A percentile compares a stretch with the other conserved stretches of the same genome.
phyloP scores from a whole-genome alignment of 2,329 filamentous ascomycete genomes.

The Colletotrichum euphorbiae region DNA sequence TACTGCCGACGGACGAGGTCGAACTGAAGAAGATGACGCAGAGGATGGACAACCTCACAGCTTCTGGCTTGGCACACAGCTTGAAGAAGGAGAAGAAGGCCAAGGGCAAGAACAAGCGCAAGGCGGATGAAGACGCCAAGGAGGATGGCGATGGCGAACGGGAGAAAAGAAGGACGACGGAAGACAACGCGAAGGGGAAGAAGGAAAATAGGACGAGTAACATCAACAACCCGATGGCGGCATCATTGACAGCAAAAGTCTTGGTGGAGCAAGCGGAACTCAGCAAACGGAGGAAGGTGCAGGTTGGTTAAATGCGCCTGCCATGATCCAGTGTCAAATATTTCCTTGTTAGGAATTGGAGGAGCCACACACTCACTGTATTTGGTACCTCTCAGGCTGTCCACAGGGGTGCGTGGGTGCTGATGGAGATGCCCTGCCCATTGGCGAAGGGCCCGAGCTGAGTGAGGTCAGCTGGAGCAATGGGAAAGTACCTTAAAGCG shows the following conservation, averaged over 20 bases:
- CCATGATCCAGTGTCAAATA: neutral
- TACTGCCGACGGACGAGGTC: constrained; percentile 76
- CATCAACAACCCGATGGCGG: constrained; percentile 91
- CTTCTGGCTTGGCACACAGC: constrained; percentile 82
- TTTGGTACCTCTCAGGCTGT: too few relatives aligned
- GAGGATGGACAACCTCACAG: constrained; percentile 75
- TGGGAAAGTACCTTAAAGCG: constrained; percentile 1
- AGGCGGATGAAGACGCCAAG: constrained; percentile 64
- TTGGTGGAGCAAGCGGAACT: constrained; percentile 86
- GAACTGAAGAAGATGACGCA: constrained; percentile 77
- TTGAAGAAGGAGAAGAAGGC: constrained; percentile 81
- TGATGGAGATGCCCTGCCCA: neutral
- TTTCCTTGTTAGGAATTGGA: neutral
- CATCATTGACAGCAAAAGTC: constrained; percentile 86
- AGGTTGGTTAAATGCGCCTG: too few relatives aligned
- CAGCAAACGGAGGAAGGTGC: constrained; percentile 78
- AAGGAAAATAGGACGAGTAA: constrained; percentile 59
- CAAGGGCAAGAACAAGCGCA: constrained; percentile 80
- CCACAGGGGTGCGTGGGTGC: neutral
- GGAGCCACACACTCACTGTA: too few relatives aligned
- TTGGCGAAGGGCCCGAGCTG: neutral
- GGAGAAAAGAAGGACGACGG: constrained; percentile 41
- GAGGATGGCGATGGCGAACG: constrained; percentile 50
- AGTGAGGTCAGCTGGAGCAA: constrained; percentile 3
- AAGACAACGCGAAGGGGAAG: constrained; percentile 44